These are phyloP conservation scores for Urochloa ruziziensis DNA, from an alignment of 176 grass and related monocot species.

Conservation along the genomic window DNA sequence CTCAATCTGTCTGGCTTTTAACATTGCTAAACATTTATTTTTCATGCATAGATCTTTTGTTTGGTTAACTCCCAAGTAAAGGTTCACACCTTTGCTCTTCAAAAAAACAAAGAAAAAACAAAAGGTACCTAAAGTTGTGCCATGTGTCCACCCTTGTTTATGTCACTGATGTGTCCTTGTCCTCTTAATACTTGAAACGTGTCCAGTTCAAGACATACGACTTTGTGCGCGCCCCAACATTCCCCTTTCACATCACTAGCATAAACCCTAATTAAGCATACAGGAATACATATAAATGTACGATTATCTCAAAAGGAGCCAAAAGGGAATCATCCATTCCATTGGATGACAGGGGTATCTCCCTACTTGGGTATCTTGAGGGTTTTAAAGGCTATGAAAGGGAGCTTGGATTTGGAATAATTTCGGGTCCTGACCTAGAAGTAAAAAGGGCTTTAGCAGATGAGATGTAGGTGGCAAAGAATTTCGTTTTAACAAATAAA, in stretches of 20 bases:
- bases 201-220: conserved; percentile 41
- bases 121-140: neutral
- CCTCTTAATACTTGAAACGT: conserved; percentile 55
- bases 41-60: neutral
- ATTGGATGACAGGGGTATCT: conserved; percentile 49
- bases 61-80: conserved; percentile 15
- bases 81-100: conserved; percentile 16
- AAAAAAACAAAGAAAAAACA: neutral
- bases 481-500: conserved; percentile 25
- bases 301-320: conserved; percentile 42
- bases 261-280: conserved; percentile 37
- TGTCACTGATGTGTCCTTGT: neutral
- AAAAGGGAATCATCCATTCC: conserved; percentile 42
- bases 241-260: conserved; percentile 46
- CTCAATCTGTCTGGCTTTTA: conserved; percentile 12
- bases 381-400: conserved; percentile 44
- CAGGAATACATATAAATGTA: conserved; percentile 28
- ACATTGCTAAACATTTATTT: conserved; percentile 7
- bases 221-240: conserved; percentile 32
- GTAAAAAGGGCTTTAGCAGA: conserved; percentile 20
- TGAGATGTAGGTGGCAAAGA: conserved; percentile 20
- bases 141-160: conserved; percentile 27
- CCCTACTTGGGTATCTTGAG: conserved; percentile 36
- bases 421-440: conserved; percentile 10
- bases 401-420: conserved; percentile 39